Conservation (phyloP, 441 rosid species). For the Eutrema salsugineum region DNA sequence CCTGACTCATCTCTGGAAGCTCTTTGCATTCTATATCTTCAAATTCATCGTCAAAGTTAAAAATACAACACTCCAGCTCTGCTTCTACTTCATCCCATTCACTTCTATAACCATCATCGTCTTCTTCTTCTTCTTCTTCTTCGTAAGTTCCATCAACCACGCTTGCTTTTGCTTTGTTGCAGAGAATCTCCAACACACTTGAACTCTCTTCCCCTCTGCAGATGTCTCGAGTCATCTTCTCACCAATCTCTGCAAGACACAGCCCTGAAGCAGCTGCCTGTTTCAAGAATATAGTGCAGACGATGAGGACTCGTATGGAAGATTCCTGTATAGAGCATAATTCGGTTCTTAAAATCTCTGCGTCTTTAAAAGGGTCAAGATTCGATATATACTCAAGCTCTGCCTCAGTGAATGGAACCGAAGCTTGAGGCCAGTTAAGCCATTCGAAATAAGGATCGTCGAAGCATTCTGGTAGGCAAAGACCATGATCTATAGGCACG, state of each 20-base stretch:
- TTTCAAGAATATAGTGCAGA: constrained; percentile 70
- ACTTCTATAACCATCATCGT: background rate
- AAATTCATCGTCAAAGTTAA: constrained; percentile 40
- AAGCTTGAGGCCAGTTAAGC: constrained; percentile 88
- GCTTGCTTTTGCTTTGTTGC: constrained; percentile 45
- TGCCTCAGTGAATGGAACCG: constrained; percentile 54
- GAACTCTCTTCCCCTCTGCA: constrained; percentile 41
- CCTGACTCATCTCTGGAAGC: constrained; percentile 17
- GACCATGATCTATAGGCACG: constrained; percentile 84
- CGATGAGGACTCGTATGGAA: constrained; percentile 51
- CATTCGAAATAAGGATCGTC: constrained; percentile 87
- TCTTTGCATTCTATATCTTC: constrained; percentile 27
- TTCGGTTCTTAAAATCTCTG: constrained; percentile 50
- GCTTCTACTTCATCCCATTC: constrained; percentile 28
- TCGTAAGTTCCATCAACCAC: constrained; percentile 2
- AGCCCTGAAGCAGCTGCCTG: constrained; percentile 56
- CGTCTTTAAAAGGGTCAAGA: constrained; percentile 63
- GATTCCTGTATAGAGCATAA: constrained; percentile 53
- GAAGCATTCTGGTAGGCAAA: constrained; percentile 73
- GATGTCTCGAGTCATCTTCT: constrained; percentile 63
- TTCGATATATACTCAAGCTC: constrained; percentile 59
- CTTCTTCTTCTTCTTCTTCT: background rate
- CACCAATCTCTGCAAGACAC: constrained; percentile 71
- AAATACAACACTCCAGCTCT: constrained; percentile 24
- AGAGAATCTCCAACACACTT: constrained; percentile 52